Base-by-base conservation (phyloP, 2,329 filamentous ascomycete species). In the Diaporthe velutina region DNA sequence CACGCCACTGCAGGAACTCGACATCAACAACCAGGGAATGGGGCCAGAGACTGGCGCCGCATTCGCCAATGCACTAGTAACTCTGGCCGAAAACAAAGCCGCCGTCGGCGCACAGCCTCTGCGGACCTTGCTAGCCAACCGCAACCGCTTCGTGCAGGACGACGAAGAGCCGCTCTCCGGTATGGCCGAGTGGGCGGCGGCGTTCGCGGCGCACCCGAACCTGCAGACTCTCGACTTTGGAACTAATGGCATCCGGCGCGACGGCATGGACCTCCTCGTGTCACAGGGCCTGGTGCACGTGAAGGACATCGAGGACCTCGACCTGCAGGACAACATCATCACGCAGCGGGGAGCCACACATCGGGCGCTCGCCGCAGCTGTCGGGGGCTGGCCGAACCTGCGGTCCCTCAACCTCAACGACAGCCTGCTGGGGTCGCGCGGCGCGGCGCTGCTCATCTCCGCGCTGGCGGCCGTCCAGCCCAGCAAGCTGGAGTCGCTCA, bases 381-480 rank as follows among this genome's bases (percentile, higher is more conserved):
- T 15, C 19, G 2, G 1, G 6, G 15, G n/a, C 0, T 68, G 64
- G 64, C 64, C 64, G 7, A 7, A 3, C 22, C 64, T 68, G 64
- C 45, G 64, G 13, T 22, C 7, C 3, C 48, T 68, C n/a, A 38
- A 28, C 48, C 45, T 68, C 64, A 52, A 54, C 64, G 64, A 68
- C 33, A 54, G 33, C n/a, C 9, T 38, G 3, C 64, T 68, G 15
- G 64, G 48, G 2, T 68, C 64, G 22, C 64, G 64, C 22, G 64
- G 48, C 48, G 64, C 64, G n/a, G 48, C 33, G 48, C 64, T 68
- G 64, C 64, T 68, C 33, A 30, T 68, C 64, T 3, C 12, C 22
- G 64, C 64, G 64, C 64, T 67, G 64, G 64, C 64, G 45, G 22
- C 17, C 28, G 40, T 38, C 3, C 22, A 50, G 54, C 38, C 45